These are phyloP conservation scores for Penicillium italicum DNA, from an alignment of 2,329 filamentous ascomycete species.

Conservation along the genomic window DNA sequence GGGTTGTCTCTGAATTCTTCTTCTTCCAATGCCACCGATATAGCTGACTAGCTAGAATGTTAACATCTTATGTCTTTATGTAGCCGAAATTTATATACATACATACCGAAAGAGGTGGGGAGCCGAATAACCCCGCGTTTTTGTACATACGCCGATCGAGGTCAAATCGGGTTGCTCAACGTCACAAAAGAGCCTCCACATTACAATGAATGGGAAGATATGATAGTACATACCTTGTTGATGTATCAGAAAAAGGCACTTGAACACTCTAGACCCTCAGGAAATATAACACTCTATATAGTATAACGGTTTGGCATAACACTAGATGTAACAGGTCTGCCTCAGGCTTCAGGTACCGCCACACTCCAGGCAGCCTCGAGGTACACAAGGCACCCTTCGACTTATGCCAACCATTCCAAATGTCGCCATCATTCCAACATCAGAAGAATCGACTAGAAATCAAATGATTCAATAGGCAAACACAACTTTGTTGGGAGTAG, in stretches of 20 bases:
- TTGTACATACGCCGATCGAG: not conserved
- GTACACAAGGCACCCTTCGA: not conserved
- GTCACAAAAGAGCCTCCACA: not conserved
- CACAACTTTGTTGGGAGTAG: not conserved
- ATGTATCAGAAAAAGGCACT: not conserved
- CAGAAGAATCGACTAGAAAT: not conserved
- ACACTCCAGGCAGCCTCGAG: conserved; percentile 1
- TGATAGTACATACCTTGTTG: not conserved
- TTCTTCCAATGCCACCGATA: no score
- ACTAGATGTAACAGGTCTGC: not conserved
- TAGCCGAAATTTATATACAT: no score
- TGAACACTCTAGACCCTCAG: not conserved
- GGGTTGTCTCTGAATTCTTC: no score
- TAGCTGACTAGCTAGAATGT: no score
- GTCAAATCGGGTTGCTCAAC: not conserved
- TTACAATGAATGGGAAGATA: not conserved
- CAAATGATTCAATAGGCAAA: not conserved
- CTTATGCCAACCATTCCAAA: not conserved
- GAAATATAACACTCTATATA: not conserved
- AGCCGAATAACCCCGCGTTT: not conserved
- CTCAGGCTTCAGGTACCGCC: not conserved
- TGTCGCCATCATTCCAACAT: not conserved
- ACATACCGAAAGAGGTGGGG: not conserved
- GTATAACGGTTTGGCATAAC: not conserved
- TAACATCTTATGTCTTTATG: no score